phyloP scores from a whole-genome alignment of 805 yeast genomes.

The Candida tallmaniae region DNA sequence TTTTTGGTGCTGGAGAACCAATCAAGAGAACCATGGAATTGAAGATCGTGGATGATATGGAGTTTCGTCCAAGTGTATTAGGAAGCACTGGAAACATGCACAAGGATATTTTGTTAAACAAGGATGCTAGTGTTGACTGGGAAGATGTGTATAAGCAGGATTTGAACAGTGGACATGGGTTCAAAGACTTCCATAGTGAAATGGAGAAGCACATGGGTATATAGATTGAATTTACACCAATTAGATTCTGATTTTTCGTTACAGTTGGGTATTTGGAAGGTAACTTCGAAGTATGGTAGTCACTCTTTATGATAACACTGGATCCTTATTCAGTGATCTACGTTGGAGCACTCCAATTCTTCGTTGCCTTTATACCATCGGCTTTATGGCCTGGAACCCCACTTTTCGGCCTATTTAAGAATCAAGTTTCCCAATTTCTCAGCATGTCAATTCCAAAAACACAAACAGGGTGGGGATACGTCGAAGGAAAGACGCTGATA shows the following conservation, averaged over 20 bases:
- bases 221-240: no score
- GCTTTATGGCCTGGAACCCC: no score
- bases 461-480: conserved; percentile 32
- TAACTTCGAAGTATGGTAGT: no score
- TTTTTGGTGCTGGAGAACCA: conserved; percentile 93
- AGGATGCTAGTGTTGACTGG: conserved; percentile 82
- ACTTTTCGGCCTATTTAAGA: no score
- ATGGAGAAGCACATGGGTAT: conserved; percentile 63
- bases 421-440: no score
- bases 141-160: conserved; percentile 80
- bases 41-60: conserved; percentile 62
- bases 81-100: conserved; percentile 63
- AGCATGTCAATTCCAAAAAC: conserved; percentile 22
- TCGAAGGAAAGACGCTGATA: conserved; percentile 21
- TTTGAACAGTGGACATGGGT: conserved; percentile 34
- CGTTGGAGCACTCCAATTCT: no score
- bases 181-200: conserved; percentile 63
- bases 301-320: no score
- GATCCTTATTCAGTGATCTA: no score
- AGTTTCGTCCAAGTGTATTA: conserved; percentile 59
- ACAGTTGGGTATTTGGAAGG: no score
- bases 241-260: no score
- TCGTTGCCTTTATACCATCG: no score
- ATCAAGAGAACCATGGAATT: conserved; percentile 88
- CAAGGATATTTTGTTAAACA: conserved; percentile 72